Percentiles rank a stretch among this genome's conserved stretches.
Evolutionary conservation across 2,329 filamentous ascomycete species (phyloP).

Genomic region (Stagonosporopsis rhizophila): DNA sequence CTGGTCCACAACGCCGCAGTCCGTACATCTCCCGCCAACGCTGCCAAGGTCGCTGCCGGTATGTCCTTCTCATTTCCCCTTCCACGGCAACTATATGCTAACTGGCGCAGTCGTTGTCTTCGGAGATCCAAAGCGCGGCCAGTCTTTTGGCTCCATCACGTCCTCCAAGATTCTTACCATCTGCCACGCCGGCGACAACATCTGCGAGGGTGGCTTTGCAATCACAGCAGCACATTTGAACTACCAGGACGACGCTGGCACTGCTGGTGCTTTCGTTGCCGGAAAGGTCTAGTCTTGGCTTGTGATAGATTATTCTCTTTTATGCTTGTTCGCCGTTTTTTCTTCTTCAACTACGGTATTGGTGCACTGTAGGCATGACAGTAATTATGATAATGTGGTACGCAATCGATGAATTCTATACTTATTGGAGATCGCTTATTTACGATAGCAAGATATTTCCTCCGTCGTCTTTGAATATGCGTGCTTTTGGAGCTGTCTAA

Average conservation of each 20-base stretch:
- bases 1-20: slow-evolving; percentile 54
- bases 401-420: too few relatives aligned
- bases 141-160: slow-evolving; percentile 34
- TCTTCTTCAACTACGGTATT: neutral
- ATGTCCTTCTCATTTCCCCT: neutral
- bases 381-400: too few relatives aligned
- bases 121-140: slow-evolving; percentile 42
- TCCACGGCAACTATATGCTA: neutral
- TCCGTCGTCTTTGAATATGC: too few relatives aligned
- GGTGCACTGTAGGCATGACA: neutral
- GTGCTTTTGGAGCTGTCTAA: too few relatives aligned
- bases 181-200: slow-evolving; percentile 42
- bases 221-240: slow-evolving; percentile 24
- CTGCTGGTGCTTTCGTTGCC: slow-evolving; percentile 24
- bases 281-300: slow-evolving; percentile 5
- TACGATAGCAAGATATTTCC: too few relatives aligned
- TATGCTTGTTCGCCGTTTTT: neutral
- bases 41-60: slow-evolving; percentile 25
- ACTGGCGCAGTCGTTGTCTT: slow-evolving; percentile 36
- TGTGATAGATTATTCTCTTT: neutral
- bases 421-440: too few relatives aligned
- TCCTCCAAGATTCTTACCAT: slow-evolving; percentile 34
- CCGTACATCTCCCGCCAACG: slow-evolving; percentile 23
- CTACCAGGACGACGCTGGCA: slow-evolving; percentile 22
- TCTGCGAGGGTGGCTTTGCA: slow-evolving; percentile 26